Percentiles rank a stretch among this genome's conserved stretches.
These are phyloP conservation scores for Barnettozyma populi DNA, from an alignment of 805 yeast species.

Conservation along the genomic window DNA sequence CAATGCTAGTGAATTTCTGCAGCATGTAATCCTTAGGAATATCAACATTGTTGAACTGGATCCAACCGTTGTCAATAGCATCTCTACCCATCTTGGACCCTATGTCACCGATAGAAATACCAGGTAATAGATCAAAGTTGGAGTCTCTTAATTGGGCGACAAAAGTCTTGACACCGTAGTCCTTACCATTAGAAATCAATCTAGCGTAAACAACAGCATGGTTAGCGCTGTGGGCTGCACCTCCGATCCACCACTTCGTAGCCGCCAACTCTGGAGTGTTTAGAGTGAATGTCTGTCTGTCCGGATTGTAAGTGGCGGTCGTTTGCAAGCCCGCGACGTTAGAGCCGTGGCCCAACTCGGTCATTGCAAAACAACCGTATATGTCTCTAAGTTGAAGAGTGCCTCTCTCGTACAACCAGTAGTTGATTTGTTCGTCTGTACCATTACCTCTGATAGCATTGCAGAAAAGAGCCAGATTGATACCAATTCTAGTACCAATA, in stretches of 20 bases:
- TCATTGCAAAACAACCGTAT: constrained; percentile 86
- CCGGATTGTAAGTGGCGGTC: constrained; percentile 73
- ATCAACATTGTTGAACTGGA: constrained; percentile 77
- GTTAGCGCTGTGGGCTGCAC: constrained; percentile 92
- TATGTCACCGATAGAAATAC: constrained; percentile 82
- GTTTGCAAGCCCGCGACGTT: constrained; percentile 92
- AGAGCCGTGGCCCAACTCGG: constrained; percentile 90
- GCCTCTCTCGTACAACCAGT: constrained; percentile 75
- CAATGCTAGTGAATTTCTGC: constrained; percentile 69
- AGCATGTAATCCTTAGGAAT: constrained; percentile 84
- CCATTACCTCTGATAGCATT: constrained; percentile 84
- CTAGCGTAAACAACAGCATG: constrained; percentile 86
- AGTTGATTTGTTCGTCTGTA: constrained; percentile 73
- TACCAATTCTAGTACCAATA: constrained; percentile 76
- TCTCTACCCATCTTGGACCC: constrained; percentile 96
- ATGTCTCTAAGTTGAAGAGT: constrained; percentile 53
- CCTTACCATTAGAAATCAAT: constrained; percentile 72
- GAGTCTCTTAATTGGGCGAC: constrained; percentile 84
- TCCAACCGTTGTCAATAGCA: constrained; percentile 96
- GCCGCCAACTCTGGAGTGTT: constrained; percentile 90
- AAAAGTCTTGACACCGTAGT: constrained; percentile 89
- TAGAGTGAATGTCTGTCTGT: constrained; percentile 62
- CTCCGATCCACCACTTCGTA: constrained; percentile 99
- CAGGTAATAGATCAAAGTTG: constrained; percentile 68
- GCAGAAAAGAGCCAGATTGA: constrained; percentile 81